Base-by-base conservation (phyloP, 1,284 basidiomycete species). In the Ganoderma leucocontextum region DNA sequence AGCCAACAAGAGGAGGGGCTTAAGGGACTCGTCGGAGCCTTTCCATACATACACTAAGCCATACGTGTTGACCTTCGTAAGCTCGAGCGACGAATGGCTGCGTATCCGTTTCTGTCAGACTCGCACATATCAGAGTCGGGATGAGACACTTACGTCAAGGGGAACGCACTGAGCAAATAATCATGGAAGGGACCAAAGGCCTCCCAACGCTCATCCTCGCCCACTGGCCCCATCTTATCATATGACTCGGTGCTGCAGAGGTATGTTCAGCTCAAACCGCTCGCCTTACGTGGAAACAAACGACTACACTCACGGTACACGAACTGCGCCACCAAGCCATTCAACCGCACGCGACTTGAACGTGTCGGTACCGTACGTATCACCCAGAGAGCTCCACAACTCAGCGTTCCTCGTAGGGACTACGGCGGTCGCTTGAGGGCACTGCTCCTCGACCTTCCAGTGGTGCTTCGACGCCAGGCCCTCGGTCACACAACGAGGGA, bases 41-140 rank as follows among this genome's bases (percentile, higher is more conserved):
- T 82, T 76, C 86, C 90, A 91, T 13, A 85, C 85, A 73, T 86
- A 92, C 0, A 93, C 81, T 19, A 93, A 78, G 0, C 88, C 92
- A 68, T 89, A 89, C 0, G 87, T 87, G 73, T 91, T 89, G 69
- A 94, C 86, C 69, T 87, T 85, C 1, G 84, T 86, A 62, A 89
- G 75, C 36, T 83, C 78, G 4, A 91, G 81, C 19, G 80, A 80
- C 25, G 84, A 72, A 72, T 91, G 88, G 1, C 88, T 90, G 63
- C 55, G 49, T 12, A 2, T 60, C 35, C 13, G n/a, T 58, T 22
- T 33, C 29, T 8, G 55, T 58, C 17, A 63, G n/a, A 42, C 25
- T 22, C 8, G 15, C 13, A 35, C 15, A 33, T 55, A 29, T 6
- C 29, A 55, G 29, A 33, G 15, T 19, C 29, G 29, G 7, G 7